Conservation (phyloP, 2,329 filamentous ascomycete species). For the Fusarium annulatum region DNA sequence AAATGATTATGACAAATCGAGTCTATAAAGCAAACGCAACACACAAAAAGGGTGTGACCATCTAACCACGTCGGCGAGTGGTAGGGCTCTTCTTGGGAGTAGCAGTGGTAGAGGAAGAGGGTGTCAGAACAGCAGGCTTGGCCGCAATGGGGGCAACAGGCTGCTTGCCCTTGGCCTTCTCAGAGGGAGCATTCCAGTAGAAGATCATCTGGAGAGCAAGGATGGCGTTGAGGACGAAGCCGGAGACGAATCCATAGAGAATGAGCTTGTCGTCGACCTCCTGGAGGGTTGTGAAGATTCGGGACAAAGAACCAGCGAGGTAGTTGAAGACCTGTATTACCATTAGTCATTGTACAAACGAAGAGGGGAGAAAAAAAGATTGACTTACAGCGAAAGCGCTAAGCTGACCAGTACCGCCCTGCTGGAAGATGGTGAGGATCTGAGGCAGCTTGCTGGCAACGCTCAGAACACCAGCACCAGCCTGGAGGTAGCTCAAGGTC, state of each 20-base stretch:
- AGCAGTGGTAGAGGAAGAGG: constrained; percentile 40
- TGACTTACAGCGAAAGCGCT: constrained; percentile 90
- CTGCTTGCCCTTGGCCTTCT: constrained; percentile 58
- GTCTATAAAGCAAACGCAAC: constrained; percentile 32
- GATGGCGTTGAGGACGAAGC: constrained; percentile 88
- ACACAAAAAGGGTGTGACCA: constrained; percentile 22
- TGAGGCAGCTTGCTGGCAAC: constrained; percentile 95
- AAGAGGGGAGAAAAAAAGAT: accelerated
- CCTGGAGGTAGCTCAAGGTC: constrained; percentile 80
- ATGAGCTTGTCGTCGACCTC: constrained; percentile 98
- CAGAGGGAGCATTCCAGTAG: constrained; percentile 85
- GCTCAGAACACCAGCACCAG: constrained; percentile 82
- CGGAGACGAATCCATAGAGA: constrained; percentile 92
- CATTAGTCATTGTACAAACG: neutral
- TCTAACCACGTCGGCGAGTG: constrained; percentile 57
- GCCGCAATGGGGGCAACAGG: constrained; percentile 48
- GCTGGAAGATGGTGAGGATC: constrained; percentile 84
- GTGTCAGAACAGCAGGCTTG: constrained; percentile 41
- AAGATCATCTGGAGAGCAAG: constrained; percentile 92
- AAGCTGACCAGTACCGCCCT: constrained; percentile 93
- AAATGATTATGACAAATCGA: constrained; percentile 21
- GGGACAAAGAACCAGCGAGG: constrained; percentile 88
- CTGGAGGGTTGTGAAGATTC: constrained; percentile 97
- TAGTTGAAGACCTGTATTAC: constrained; percentile 91
- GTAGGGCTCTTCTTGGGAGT: constrained; percentile 57